Base-by-base conservation (phyloP, 495 filamentous ascomycete genomes). In the Articulospora tetracladia region DNA sequence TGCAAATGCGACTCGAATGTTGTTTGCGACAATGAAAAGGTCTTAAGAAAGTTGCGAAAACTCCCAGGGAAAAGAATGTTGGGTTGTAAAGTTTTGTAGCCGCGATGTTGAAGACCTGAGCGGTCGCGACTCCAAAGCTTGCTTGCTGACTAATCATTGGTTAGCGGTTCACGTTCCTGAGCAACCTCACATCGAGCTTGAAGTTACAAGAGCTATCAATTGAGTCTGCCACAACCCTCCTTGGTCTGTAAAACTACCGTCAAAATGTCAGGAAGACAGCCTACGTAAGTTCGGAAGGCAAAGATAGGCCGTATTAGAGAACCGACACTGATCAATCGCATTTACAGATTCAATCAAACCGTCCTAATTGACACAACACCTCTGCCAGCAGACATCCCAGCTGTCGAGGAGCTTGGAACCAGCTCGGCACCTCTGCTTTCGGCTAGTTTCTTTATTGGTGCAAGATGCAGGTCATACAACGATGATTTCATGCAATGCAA, bases 401-500 rank as follows among this genome's bases (percentile, higher is more conserved):
- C 86, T 64, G 94, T 99, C 64, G 79, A 89, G 63, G 94, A 99
- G 73, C 83, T 98, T 66, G 94, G 94, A 55, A 82, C 90, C 51
- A 94, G 86, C 61, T 97, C 92, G 46, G 95, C 93, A 19, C 95
- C 94, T 39, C 80, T 99, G 24, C 76, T 92, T 32, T 93, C 89
- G 62, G 95, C 94, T 19, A 84, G 91, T n/a, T 99, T 86, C 82
- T 98, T 97, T 71, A 99, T 99, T 72, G 94, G 94, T 50, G 92
- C 91, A 61, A 86, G 93, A 67, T 99, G 94, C 85, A 86, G 83
- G 69, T 79, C 89, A 50, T 99, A 91, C 79, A 98, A 97, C 76
- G 94, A 99, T 78, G 94, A 99, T 76, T 99, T 85, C 76, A 98
- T 99, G 92, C 86, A 94, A 76, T 99, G 94, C 86, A 99, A 98